Evolutionary conservation across 306 rosid species (phyloP).

Genomic region (Acacia melanoxylon): DNA sequence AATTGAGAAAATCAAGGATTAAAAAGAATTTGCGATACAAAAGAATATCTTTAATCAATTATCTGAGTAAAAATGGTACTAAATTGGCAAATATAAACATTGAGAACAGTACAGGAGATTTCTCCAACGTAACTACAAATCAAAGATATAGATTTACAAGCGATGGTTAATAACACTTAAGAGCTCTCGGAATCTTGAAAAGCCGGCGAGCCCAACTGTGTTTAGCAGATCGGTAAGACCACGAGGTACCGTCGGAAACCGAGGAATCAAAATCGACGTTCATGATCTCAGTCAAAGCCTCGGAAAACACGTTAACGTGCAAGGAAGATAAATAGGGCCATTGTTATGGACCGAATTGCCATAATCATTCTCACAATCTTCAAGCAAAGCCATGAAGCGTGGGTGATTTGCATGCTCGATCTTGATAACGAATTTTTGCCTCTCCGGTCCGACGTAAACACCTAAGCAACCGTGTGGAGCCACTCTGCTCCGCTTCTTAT

Average conservation of each 20-base stretch:
- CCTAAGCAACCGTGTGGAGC: not conserved
- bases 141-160: too few relatives aligned
- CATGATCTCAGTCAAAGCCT: constrained; percentile 38
- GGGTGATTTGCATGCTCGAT: constrained; percentile 58
- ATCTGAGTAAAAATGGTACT: too few relatives aligned
- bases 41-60: too few relatives aligned
- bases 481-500: not conserved
- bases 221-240: constrained; percentile 8
- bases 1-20: too few relatives aligned
- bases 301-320: constrained; percentile 52
- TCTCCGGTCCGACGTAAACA: constrained; percentile 53
- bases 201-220: not conserved
- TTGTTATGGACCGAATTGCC: constrained; percentile 43
- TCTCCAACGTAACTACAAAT: not conserved
- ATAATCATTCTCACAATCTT: constrained; percentile 65
- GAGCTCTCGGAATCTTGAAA: not conserved
- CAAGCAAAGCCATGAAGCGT: constrained; percentile 53
- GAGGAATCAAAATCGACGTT: not conserved
- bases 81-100: too few relatives aligned
- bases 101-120: not conserved
- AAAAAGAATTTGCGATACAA: too few relatives aligned
- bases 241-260: not conserved
- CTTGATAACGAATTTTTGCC: constrained; percentile 56
- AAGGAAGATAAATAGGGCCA: constrained; percentile 76
- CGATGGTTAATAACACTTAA: too few relatives aligned